A percentile compares a stretch with the other conserved stretches of the same genome.
Evolutionary conservation across 805 yeast species (phyloP).

Genomic region (Pichia ethanolica): DNA sequence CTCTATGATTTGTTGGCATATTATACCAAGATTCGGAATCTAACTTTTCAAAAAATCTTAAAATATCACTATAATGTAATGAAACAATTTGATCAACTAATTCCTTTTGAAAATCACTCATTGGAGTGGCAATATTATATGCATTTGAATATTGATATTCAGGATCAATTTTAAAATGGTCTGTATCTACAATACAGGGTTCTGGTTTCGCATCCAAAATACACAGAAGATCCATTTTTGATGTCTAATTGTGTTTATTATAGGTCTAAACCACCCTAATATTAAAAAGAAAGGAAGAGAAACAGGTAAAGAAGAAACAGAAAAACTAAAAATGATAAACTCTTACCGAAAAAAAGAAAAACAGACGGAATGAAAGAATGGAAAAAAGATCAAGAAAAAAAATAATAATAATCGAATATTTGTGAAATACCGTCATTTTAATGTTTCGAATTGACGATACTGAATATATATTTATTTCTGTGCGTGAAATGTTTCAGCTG

Average conservation of each 20-base stretch:
- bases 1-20: constrained; percentile 21
- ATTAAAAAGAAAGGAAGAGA: not conserved
- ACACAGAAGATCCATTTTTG: constrained; percentile 62
- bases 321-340: not conserved
- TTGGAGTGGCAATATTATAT: constrained; percentile 72
- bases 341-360: not conserved
- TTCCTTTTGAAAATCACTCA: constrained; percentile 81
- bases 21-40: constrained; percentile 23
- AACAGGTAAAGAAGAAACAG: not conserved
- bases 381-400: no score
- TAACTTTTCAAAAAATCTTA: constrained; percentile 71
- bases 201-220: constrained; percentile 81
- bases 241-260: not conserved
- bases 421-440: no score
- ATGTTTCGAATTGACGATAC: no score
- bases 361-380: not conserved
- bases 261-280: not conserved
- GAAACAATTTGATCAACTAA: constrained; percentile 88
- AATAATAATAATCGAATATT: no score
- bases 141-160: constrained; percentile 44
- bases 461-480: no score
- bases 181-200: constrained; percentile 63
- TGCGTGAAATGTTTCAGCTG: no score
- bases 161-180: constrained; percentile 32
- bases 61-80: constrained; percentile 82